These are phyloP conservation scores for Herpetomonas samuelpessoai DNA, from an alignment of 208 protist genomes.

Conservation along the genomic window DNA sequence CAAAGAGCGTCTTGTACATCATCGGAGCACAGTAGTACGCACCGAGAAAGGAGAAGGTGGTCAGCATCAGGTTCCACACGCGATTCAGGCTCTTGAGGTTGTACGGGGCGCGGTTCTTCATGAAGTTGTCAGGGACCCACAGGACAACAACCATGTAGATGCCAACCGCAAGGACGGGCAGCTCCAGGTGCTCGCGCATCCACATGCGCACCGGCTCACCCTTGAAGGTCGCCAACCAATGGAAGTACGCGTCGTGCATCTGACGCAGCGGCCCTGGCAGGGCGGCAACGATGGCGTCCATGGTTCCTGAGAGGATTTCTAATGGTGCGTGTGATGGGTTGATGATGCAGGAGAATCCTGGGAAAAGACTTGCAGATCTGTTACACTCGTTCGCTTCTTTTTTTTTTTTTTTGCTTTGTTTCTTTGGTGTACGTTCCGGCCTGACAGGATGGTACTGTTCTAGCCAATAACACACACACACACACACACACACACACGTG, in stretches of 20 bases:
- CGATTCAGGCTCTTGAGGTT: constrained; percentile 42
- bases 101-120: constrained; percentile 60
- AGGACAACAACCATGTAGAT: constrained; percentile 69
- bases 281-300: constrained; percentile 1
- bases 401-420: too few relatives aligned
- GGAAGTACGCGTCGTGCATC: background rate
- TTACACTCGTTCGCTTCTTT: too few relatives aligned
- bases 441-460: too few relatives aligned
- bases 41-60: constrained; percentile 69
- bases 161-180: constrained; percentile 40
- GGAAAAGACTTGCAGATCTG: constrained; percentile 1
- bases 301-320: constrained; percentile 7
- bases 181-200: constrained; percentile 54
- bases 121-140: constrained; percentile 56
- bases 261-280: background rate
- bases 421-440: too few relatives aligned
- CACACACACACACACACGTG: too few relatives aligned
- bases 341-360: background rate
- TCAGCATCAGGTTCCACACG: constrained; percentile 80
- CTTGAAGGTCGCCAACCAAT: constrained; percentile 31
- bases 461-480: too few relatives aligned
- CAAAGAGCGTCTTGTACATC: constrained; percentile 22
- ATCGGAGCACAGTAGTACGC: constrained; percentile 52
- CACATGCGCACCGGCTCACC: constrained; percentile 32
- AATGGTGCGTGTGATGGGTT: background rate